Base-by-base conservation (phyloP, 164 flowering plant genomes). In the Sedum album region DNA sequence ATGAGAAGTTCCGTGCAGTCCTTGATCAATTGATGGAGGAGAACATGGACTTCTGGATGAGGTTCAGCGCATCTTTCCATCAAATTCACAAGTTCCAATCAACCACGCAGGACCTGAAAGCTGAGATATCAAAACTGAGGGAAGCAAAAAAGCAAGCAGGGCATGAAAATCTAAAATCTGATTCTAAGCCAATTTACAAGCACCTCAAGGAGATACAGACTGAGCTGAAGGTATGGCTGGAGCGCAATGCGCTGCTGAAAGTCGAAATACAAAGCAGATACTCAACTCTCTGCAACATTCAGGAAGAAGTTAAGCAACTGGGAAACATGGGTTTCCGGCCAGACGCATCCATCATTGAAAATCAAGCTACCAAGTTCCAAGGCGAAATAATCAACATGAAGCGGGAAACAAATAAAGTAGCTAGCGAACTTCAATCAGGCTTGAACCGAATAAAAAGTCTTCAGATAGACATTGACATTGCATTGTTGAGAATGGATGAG, bases 341-440 rank as follows among this genome's bases (percentile, higher is more conserved):
- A 70, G 68, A 68, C 33, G 0, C 72, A 76, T 62, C 74, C 31
- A 1, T 85, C 15, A 78, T 79, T 5, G 72, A 71, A 30, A 80
- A 80, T 65, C 86, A 85, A 69, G 83, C 88, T 7, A 87, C 85
- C 20, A 86, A 81, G 79, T 90, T 86, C 53, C 90, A 83, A 53
- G 94, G 96, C 5, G 94, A 90, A 70, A 71, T 90, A 35, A 67
- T 81, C 28, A 85, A 84, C 84, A 88, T 88, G 90, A 82, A 81
- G 70, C 91, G 85, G 68, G 92, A 90, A 73, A 87, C 84, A 70
- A 81, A 75, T 46, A 86, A 83, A 81, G 83, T 88, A n/a, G 77
- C 73, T 15, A 77, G 80, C 30, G 89, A 88, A 69, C 67, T 88
- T 66, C 79, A 77, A 67, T 71, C 81, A 6, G 89, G 94, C 17